Evolutionary conservation across 2,329 filamentous ascomycete species (phyloP).

Genomic region (Talaromyces pinophilus): DNA sequence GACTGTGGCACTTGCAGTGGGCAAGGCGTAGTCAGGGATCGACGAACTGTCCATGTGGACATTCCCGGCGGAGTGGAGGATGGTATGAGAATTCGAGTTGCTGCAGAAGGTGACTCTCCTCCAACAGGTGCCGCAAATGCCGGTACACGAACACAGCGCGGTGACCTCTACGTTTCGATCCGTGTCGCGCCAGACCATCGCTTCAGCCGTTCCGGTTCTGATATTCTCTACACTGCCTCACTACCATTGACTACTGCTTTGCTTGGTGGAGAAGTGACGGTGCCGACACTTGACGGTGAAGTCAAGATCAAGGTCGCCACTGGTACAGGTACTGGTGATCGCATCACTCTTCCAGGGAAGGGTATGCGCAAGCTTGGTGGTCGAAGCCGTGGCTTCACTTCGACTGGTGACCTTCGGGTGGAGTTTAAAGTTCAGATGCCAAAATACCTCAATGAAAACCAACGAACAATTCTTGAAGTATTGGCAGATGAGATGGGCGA

Average conservation of each 20-base stretch:
- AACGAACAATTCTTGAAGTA: slow-evolving; percentile 91
- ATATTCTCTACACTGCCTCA: slow-evolving; percentile 88
- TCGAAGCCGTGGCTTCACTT: slow-evolving; percentile 55
- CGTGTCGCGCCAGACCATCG: slow-evolving; percentile 85
- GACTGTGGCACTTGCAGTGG: slow-evolving; percentile 81
- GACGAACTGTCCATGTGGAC: slow-evolving; percentile 81
- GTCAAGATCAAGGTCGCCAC: slow-evolving; percentile 89
- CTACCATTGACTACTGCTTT: slow-evolving; percentile 92
- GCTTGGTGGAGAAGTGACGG: slow-evolving; percentile 82
- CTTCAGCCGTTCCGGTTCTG: slow-evolving; percentile 82
- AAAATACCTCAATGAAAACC: slow-evolving; percentile 87
- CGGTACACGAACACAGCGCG: slow-evolving; percentile 66
- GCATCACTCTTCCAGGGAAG: slow-evolving; percentile 83
- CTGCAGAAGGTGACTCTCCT: slow-evolving; percentile 84
- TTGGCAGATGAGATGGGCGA: slow-evolving; percentile 95
- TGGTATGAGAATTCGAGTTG: slow-evolving; percentile 85
- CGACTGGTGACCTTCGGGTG: slow-evolving; percentile 80
- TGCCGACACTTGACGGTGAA: slow-evolving; percentile 87
- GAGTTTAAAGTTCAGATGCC: slow-evolving; percentile 96
- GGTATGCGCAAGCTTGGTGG: slow-evolving; percentile 85
- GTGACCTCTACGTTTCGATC: slow-evolving; percentile 90
- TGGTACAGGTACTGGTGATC: slow-evolving; percentile 89
- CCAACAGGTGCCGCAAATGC: slow-evolving; percentile 69
- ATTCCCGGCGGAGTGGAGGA: slow-evolving; percentile 96
- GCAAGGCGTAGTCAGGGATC: slow-evolving; percentile 79